Conservation (phyloP, 345 rosid species). For the Psidium friedrichsthalianum region DNA sequence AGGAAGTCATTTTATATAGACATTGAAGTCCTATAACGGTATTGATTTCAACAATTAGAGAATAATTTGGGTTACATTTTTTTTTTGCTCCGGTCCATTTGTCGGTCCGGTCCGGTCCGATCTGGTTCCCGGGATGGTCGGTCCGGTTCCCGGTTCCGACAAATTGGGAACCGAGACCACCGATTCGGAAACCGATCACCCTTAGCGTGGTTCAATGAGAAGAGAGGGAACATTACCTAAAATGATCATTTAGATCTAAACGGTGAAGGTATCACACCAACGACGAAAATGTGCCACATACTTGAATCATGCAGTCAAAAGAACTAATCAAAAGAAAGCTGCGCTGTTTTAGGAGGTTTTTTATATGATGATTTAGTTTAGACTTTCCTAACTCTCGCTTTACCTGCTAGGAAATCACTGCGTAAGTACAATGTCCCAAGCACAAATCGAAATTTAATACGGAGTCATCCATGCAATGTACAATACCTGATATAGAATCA, state of each 20-base stretch:
- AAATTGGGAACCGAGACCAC: no score
- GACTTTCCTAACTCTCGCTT: not conserved
- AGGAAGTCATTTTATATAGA: no score
- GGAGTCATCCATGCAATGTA: not conserved
- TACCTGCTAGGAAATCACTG: not conserved
- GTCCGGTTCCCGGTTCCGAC: no score
- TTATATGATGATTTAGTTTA: not conserved
- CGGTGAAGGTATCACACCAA: not conserved
- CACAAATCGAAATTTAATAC: not conserved
- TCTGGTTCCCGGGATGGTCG: no score
- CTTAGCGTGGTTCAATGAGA: not conserved
- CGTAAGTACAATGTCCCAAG: not conserved
- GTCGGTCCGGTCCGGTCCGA: no score
- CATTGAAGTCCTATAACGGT: no score
- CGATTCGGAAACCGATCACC: no score
- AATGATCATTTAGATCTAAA: not conserved
- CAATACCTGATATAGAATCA: slow-evolving; percentile 76
- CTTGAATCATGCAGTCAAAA: not conserved
- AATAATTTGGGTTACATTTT: no score
- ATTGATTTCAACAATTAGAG: no score
- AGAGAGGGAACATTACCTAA: not conserved
- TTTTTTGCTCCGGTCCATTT: no score
- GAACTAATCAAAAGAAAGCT: not conserved
- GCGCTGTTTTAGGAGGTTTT: not conserved
- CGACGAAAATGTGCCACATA: not conserved